phyloP scores from a whole-genome alignment of 2,329 filamentous ascomycete genomes.

The Penicillium occitanis region DNA sequence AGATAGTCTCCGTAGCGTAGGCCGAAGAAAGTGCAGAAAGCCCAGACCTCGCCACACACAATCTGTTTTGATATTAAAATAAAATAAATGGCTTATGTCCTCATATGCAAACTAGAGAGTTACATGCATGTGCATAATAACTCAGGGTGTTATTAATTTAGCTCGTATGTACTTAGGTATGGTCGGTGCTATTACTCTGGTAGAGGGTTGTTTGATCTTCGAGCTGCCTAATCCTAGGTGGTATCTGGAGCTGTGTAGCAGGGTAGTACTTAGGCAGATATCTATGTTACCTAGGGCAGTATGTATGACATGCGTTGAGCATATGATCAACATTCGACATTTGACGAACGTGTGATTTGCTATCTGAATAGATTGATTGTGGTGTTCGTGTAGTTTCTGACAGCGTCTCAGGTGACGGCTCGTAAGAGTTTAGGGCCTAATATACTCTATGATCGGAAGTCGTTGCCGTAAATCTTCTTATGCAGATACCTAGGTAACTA shows the following conservation, averaged over 20 bases:
- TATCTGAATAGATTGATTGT: not conserved
- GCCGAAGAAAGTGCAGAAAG: not conserved
- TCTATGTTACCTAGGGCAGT: not conserved
- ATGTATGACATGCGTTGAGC: not conserved
- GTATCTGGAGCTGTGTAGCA: not conserved
- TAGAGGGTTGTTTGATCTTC: not conserved
- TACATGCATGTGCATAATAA: conserved; percentile 9
- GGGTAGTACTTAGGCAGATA: not conserved
- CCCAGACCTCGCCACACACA: not conserved
- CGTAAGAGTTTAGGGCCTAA: not conserved
- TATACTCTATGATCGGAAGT: not conserved
- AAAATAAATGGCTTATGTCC: not conserved
- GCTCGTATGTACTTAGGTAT: not conserved
- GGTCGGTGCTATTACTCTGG: not conserved
- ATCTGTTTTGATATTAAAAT: not conserved
- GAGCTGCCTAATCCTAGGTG: not conserved
- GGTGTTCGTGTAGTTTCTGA: not conserved
- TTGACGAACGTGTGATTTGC: not conserved
- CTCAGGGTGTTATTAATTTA: not conserved
- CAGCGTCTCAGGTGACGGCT: not conserved
- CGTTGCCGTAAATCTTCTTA: not conserved
- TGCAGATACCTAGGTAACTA: not conserved
- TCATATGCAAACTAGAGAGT: not conserved
- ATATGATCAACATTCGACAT: conserved; percentile 1
- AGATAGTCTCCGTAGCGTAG: not conserved